A percentile compares a stretch with the other conserved stretches of the same genome.
phyloP scores from a whole-genome alignment of 371 early-diverging fungal species.

The Blastocladiella emersonii region DNA sequence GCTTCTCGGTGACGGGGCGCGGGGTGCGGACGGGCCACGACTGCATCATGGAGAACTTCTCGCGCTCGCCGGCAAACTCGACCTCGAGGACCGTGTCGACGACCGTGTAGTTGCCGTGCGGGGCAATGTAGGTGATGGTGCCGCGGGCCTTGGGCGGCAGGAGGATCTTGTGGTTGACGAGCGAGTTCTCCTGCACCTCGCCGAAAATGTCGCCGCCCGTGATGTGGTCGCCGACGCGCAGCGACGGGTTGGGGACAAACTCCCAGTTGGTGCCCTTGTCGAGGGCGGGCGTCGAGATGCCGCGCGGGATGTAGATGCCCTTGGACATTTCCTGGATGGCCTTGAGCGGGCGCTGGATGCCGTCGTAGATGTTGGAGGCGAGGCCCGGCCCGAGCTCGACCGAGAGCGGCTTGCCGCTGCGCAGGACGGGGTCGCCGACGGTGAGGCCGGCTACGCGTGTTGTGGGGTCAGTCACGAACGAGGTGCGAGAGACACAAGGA shows the following conservation, averaged over 20 bases:
- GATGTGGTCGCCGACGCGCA: conserved; percentile 85
- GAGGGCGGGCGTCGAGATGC: conserved; percentile 93
- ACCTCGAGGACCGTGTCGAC: conserved; percentile 88
- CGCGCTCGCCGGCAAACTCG: conserved; percentile 83
- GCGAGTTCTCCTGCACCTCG: conserved; percentile 89
- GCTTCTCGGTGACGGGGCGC: conserved; percentile 94
- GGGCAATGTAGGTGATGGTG: conserved; percentile 91
- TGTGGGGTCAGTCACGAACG: background rate
- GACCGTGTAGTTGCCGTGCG: conserved; percentile 87
- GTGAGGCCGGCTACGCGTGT: conserved; percentile 75
- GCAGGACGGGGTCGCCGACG: conserved; percentile 96
- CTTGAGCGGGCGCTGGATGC: conserved; percentile 99
- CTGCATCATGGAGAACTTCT: conserved; percentile 91
- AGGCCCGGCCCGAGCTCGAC: conserved; percentile 98
- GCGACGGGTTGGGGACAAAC: conserved; percentile 59
- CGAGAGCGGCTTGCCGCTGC: conserved; percentile 96
- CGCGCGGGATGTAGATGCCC: conserved; percentile 99
- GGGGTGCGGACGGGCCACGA: conserved; percentile 99
- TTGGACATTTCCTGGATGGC: conserved; percentile 84
- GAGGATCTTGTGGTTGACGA: conserved; percentile 90
- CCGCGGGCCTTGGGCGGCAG: conserved; percentile 91
- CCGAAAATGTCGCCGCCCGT: conserved; percentile 98
- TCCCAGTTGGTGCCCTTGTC: conserved; percentile 88
- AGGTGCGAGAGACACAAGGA: background rate
- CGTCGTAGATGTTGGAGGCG: conserved; percentile 98